phyloP scores from a whole-genome alignment of 73 alveolate genomes.

The Chromera velia region DNA sequence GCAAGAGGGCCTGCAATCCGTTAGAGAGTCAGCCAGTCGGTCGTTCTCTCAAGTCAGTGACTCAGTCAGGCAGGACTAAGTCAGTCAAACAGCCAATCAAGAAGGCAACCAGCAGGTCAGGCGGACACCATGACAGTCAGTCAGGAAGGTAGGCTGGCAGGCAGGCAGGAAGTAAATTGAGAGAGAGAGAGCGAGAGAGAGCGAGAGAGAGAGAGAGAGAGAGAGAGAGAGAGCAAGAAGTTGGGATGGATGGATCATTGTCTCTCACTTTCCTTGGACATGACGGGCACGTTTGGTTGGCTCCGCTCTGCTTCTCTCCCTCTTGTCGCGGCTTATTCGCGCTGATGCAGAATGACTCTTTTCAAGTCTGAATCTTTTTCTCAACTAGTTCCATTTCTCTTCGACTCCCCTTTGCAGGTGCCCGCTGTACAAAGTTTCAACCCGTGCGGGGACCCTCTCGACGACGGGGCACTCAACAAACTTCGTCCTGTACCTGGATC shows the following conservation, averaged over 20 bases:
- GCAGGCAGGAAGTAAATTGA: neutral
- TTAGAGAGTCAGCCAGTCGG: neutral
- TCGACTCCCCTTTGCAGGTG: too few relatives aligned
- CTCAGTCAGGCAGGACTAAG: neutral
- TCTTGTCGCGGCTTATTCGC: too few relatives aligned
- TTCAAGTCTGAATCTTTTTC: too few relatives aligned
- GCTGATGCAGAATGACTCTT: too few relatives aligned
- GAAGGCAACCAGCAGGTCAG: neutral
- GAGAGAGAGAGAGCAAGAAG: neutral
- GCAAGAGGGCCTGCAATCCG: too few relatives aligned
- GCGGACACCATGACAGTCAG: neutral
- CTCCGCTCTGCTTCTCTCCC: too few relatives aligned
- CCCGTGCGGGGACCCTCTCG: constrained; percentile 91
- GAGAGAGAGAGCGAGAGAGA: neutral
- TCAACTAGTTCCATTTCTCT: too few relatives aligned
- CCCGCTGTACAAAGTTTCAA: too few relatives aligned
- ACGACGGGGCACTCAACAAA: constrained; percentile 98
- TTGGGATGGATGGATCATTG: too few relatives aligned
- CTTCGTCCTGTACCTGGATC: constrained; percentile 83
- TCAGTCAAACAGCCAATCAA: neutral
- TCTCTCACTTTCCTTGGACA: too few relatives aligned
- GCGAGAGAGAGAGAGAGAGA: neutral
- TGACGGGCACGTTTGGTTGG: too few relatives aligned
- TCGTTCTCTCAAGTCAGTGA: neutral
- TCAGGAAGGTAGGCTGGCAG: neutral